Evolutionary conservation across 352 stramenopile genomes (phyloP).

Genomic region (Pythium periplocum): DNA sequence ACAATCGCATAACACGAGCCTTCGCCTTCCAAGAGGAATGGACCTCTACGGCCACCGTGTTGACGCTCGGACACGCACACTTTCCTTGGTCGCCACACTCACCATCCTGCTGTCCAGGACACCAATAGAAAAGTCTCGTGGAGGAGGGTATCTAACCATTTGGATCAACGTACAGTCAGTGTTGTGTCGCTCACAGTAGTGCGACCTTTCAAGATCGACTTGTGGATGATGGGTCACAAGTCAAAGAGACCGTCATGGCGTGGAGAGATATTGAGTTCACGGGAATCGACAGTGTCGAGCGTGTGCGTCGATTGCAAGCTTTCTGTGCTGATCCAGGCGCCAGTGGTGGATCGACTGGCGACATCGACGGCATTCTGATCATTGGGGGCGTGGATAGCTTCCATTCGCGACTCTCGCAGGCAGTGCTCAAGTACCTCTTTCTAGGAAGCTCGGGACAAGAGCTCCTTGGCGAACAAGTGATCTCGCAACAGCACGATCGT

Average conservation of each 20-base stretch:
- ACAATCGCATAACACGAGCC: too few relatives aligned
- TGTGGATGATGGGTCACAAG: too few relatives aligned
- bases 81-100: too few relatives aligned
- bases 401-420: conserved; percentile 54
- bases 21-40: too few relatives aligned
- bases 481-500: conserved; percentile 53
- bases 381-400: conserved; percentile 68
- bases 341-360: conserved; percentile 2
- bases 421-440: conserved; percentile 73
- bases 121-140: too few relatives aligned
- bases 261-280: conserved; percentile 53
- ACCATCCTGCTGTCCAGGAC: too few relatives aligned
- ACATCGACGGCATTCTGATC: conserved; percentile 51
- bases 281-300: conserved; percentile 47
- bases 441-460: conserved; percentile 65
- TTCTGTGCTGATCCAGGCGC: conserved; percentile 26
- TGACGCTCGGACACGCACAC: too few relatives aligned
- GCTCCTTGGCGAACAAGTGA: conserved; percentile 67
- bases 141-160: too few relatives aligned
- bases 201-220: too few relatives aligned
- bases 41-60: too few relatives aligned
- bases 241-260: conserved; percentile 19
- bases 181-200: too few relatives aligned
- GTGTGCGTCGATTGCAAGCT: conserved; percentile 42
- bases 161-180: too few relatives aligned